Conservation (phyloP, 805 yeast species). For the Kluyveromyces lactis region DNA sequence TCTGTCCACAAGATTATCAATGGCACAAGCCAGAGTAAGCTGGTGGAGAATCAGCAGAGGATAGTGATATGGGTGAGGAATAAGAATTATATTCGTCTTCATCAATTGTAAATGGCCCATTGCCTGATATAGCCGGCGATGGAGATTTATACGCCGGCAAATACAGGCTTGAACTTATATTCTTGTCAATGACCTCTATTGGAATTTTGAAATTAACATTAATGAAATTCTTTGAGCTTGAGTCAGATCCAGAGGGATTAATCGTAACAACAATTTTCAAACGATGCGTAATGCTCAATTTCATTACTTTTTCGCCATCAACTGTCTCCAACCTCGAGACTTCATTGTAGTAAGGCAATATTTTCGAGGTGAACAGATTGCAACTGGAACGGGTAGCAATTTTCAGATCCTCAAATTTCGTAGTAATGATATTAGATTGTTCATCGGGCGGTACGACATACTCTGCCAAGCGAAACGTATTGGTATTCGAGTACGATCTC, state of each 20-base stretch:
- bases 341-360: constrained; percentile 5
- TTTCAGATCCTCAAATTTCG: constrained; percentile 1
- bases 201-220: constrained; percentile 5
- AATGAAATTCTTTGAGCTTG: not conserved
- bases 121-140: no score
- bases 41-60: no score
- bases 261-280: not conserved
- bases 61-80: no score
- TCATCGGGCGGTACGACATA: not conserved
- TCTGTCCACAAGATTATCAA: no score
- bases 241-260: not conserved
- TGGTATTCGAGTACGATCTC: not conserved
- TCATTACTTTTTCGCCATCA: not conserved
- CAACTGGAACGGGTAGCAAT: not conserved
- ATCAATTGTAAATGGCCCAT: no score
- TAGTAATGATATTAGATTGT: not conserved
- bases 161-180: constrained; percentile 4
- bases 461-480: not conserved
- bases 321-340: not conserved
- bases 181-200: constrained; percentile 3
- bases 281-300: not conserved
- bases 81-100: no score
- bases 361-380: not conserved
- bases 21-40: no score
- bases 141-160: constrained; percentile 9